Evolutionary conservation across 805 yeast species (phyloP), one percentile per base, ranked within the genome.

Genomic region (Hanseniaspora singularis): DNA sequence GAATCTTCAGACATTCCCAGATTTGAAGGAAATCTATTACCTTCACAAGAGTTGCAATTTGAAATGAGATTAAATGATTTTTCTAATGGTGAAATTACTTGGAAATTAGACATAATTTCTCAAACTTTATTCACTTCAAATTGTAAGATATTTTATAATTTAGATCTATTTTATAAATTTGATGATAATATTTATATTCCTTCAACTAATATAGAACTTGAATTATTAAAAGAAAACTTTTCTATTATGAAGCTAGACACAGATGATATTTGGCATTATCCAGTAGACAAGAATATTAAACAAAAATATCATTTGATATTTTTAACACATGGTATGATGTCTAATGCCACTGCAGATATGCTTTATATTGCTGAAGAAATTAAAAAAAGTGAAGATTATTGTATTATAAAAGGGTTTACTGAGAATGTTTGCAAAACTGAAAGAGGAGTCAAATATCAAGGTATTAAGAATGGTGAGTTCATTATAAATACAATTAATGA

Each of bases 351-450:
- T 1, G 77, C 87, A 1, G 94, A 83, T 59, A 72, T 83, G 83
- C 65, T 73, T 27, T 82, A 79, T 53, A 55, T 83, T 38, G 82
- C 80, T 54, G 92, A 83, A 53, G 74, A 74, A 54, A 71, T 81
- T 4, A 81, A 77, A 31, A 55, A 53, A 22, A 15, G 16, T 3
- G 36, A 37, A 19, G 23, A 37, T 2, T 72, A 75, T 40, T 59
- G 81, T 4, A 71, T 81, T 1, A 83, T 81, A 2, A 71, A 79
- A 53, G 89, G 86, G 0, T 83, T 62, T 55, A 71, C 76, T 9
- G 81, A 77, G 0, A 83, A 83, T 56, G 79, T 75, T 3, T 79
- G 92, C 55, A 77, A 79, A 55, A 83, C 94, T 0, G 94, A 83
- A 57, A 65, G 82, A 38, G 94, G 94, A 0, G 71, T 83, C 18